Base-by-base conservation (phyloP, 768 basidiomycete genomes). In the Daedaleopsis nitida region DNA sequence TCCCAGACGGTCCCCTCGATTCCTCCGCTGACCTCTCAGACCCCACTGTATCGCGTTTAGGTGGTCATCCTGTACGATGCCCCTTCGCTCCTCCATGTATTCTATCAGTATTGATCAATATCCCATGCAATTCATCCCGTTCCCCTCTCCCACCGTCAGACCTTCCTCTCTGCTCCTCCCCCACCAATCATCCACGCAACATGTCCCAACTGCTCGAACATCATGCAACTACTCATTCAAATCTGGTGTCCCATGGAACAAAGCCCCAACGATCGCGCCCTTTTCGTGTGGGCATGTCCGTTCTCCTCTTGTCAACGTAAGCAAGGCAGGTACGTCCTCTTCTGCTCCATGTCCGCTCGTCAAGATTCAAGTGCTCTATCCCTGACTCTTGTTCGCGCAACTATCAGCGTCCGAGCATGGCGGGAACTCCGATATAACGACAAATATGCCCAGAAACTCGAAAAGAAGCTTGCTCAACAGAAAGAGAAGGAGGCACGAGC, bases 171-270 rank as follows among this genome's bases (percentile, higher is more conserved):
- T 55, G 81, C 83, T 49, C 77, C 75, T 68, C 84, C 86, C 71
- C 89, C 88, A 14, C 89, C 88, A 11, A 69, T 84, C 23, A 74
- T 86, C 65, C 86, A 86, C 24, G 88, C 87, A 7, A 76, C 80
- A 53, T 96, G 94, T 83, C 85, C 82, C 71, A 75, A 81, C 53
- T 96, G 94, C 76, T 78, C 80, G 11, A 74, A 78, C 19, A 84
- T 88, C 0, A 94, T 89, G 91, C 87, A 92, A 65, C 81, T 96
- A 21, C 81, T 95, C 39, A 80, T 91, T 12, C 93, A 96, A 69
- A 81, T 96, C 68, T 95, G 92, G 91, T 94, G 91, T 72, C 94
- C 94, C 0, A 85, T 95, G 66, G 89, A 94, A 69, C 79, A 87
- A 39, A 95, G 91, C 66, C 83, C 88, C 6, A 86, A 88, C 82